Evolutionary conservation across 2,329 filamentous ascomycete genomes (phyloP).

Genomic region (Talaromyces piceae): DNA sequence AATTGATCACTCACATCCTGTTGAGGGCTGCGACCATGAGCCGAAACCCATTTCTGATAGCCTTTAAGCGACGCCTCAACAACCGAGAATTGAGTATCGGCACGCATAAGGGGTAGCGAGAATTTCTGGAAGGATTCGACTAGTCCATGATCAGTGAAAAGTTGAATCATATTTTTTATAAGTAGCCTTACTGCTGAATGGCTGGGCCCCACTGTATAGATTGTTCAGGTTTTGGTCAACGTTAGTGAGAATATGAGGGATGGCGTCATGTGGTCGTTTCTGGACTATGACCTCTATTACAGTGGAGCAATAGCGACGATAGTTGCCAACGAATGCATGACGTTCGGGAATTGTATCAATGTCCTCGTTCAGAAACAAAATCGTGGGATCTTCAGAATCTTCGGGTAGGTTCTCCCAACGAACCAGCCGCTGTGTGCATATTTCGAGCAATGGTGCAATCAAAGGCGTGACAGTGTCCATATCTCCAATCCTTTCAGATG

Average conservation of each 20-base stretch:
- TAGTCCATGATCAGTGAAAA: conserved; percentile 12
- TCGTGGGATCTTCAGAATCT: conserved; percentile 69
- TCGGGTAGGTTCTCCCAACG: conserved; percentile 82
- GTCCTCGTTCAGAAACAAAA: conserved; percentile 80
- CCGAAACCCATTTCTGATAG: conserved; percentile 69
- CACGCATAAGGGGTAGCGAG: conserved; percentile 49
- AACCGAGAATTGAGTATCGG: conserved; percentile 84
- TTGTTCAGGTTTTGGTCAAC: conserved; percentile 67
- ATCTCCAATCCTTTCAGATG: conserved; percentile 60
- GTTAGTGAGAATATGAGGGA: conserved; percentile 75
- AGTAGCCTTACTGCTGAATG: conserved; percentile 54
- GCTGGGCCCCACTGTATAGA: conserved; percentile 62
- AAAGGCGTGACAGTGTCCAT: conserved; percentile 50
- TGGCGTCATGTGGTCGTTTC: conserved; percentile 72
- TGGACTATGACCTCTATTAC: conserved; percentile 83
- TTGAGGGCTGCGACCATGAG: conserved; percentile 45
- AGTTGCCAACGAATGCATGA: conserved; percentile 93
- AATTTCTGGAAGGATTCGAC: conserved; percentile 34
- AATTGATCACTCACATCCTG: conserved; percentile 33
- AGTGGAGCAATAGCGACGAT: conserved; percentile 79
- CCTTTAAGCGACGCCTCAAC: conserved; percentile 85
- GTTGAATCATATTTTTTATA: not conserved
- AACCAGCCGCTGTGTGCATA: conserved; percentile 74
- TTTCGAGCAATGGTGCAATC: conserved; percentile 70
- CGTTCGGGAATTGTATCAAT: conserved; percentile 91